These are phyloP conservation scores for Hypoxylon sp. DNA, from an alignment of 2,329 filamentous ascomycete genomes.

Conservation along the genomic window DNA sequence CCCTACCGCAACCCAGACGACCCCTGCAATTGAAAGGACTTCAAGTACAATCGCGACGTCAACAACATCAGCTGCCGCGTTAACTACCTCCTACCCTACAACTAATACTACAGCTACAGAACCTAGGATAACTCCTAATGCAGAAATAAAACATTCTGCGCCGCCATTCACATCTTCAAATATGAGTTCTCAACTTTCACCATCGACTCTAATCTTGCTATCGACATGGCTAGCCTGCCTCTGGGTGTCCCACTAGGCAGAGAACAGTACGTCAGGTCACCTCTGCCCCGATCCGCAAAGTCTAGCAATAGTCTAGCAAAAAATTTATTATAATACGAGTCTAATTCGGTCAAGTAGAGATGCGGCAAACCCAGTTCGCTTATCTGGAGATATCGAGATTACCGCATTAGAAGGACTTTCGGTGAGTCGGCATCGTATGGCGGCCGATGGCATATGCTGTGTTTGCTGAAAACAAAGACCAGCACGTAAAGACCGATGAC, in stretches of 20 bases:
- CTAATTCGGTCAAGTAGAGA: not conserved
- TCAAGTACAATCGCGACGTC: constrained; percentile 18
- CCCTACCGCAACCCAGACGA: constrained; percentile 1
- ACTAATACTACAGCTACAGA: not conserved
- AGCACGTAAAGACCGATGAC: not conserved
- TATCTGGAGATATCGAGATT: not conserved
- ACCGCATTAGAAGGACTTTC: not conserved
- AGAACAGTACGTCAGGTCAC: not conserved
- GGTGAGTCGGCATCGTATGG: not conserved
- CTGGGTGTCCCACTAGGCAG: constrained; percentile 2
- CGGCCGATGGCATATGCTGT: not conserved
- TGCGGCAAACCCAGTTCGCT: not conserved
- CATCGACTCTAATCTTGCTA: constrained; percentile 46
- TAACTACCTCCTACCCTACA: not conserved
- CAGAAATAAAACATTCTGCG: not conserved
- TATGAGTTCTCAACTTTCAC: constrained; percentile 1
- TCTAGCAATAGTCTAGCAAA: too few species aligned
- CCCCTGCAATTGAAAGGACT: constrained; percentile 8
- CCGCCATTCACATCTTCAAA: constrained; percentile 16
- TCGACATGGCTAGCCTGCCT: constrained; percentile 4
- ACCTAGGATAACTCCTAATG: not conserved
- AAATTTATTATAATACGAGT: too few species aligned
- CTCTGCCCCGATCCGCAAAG: not conserved
- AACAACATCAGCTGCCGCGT: constrained; percentile 9
- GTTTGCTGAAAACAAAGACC: not conserved